phyloP scores from a whole-genome alignment of 2,329 filamentous ascomycete genomes.

The Cladosporium velox region DNA sequence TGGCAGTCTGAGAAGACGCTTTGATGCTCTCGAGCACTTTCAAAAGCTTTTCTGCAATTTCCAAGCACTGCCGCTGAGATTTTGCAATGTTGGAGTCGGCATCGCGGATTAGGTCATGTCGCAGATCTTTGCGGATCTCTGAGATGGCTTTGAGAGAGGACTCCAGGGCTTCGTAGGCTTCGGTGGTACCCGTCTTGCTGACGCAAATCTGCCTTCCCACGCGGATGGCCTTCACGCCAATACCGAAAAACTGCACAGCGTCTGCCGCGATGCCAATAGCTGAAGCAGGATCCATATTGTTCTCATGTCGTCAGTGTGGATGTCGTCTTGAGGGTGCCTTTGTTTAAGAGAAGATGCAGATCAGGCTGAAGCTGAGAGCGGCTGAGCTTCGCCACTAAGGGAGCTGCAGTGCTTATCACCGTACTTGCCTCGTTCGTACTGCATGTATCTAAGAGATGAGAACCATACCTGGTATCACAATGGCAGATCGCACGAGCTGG shows the following conservation, averaged over 20 bases:
- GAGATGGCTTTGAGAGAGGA: not conserved
- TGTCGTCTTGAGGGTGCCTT: no score
- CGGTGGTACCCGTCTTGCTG: not conserved
- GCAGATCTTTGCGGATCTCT: not conserved
- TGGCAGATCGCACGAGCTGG: no score
- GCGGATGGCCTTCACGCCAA: not conserved
- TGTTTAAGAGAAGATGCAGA: no score
- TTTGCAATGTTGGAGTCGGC: not conserved
- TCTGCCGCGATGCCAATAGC: not conserved
- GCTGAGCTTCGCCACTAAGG: no score
- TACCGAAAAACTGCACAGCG: slow-evolving; percentile 7
- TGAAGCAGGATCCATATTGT: no score
- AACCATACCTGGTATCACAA: no score
- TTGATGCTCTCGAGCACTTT: not conserved
- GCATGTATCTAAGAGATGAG: no score
- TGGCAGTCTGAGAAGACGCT: not conserved
- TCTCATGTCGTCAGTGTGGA: no score
- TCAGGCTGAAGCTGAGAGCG: not conserved
- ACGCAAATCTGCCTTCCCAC: slow-evolving; percentile 13
- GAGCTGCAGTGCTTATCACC: no score
- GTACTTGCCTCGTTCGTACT: no score
- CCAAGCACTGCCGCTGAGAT: not conserved
- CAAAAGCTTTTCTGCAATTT: not conserved
- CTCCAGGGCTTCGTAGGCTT: not conserved
- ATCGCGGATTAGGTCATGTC: not conserved